Percentiles rank a stretch among this genome's conserved stretches.
Conservation (phyloP, 805 yeast species). For the Blastobotrys terrestris region DNA sequence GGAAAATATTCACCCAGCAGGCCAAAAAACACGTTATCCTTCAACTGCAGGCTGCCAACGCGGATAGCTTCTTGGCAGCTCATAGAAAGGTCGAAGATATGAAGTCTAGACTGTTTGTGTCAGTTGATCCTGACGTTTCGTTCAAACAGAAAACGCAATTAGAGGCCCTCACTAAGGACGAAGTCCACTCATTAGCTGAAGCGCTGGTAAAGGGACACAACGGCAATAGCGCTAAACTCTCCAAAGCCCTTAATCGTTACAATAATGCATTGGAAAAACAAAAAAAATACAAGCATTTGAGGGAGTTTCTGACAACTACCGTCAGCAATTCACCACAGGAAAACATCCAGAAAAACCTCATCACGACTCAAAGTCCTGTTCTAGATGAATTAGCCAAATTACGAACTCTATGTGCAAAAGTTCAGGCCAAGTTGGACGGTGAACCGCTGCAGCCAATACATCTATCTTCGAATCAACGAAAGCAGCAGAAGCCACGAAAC, state of each 20-base stretch:
- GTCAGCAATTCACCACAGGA: neutral
- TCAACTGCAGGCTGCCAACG: conserved; percentile 3
- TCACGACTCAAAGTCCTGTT: conserved; percentile 3
- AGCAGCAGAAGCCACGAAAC: neutral
- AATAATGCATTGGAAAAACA: conserved; percentile 1
- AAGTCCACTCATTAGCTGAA: neutral
- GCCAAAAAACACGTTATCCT: conserved; percentile 9
- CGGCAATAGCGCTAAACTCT: neutral
- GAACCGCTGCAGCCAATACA: no score
- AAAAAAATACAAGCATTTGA: conserved; percentile 1
- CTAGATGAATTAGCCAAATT: conserved; percentile 7
- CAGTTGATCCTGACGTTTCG: conserved; percentile 5
- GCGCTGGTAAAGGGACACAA: neutral
- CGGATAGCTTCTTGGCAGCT: neutral
- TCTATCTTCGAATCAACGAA: no score
- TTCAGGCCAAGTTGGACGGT: neutral
- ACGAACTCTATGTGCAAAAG: conserved; percentile 4
- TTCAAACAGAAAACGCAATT: neutral
- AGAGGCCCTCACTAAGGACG: neutral
- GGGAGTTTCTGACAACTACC: neutral
- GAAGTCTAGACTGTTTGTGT: neutral
- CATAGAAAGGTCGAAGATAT: neutral
- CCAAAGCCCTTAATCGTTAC: neutral
- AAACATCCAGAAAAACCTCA: conserved; percentile 2
- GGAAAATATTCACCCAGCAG: conserved; percentile 11